Base-by-base conservation (phyloP, 352 stramenopile species). In the Pythium grandisporangium region DNA sequence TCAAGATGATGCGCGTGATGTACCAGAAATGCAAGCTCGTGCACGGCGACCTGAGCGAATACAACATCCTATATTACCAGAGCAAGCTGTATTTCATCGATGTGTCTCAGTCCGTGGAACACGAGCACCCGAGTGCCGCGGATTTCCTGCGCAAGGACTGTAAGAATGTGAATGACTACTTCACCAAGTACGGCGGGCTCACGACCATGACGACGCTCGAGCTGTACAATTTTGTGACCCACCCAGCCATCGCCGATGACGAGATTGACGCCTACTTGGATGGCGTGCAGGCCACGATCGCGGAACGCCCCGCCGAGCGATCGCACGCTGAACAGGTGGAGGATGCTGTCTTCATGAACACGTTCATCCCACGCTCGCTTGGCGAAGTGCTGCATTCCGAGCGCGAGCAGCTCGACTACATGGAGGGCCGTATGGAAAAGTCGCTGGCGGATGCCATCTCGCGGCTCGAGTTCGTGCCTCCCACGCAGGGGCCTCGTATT, bases 51-150 rank as follows among this genome's bases (percentile, higher is more conserved):
- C 72, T 99, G 42, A 97, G 78, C 58, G 96, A 99, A 79, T 99
- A 99, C 77, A 99, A 99, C 68, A 79, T 99, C 25, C 65, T 99
- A n/a, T 99, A 98, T 81, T 95, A 98, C 66, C 74, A 98, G 49
- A 85, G 78, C 39, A 66, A 94, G 51, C 70, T 98, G 14, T 98
- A 95, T 61, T 96, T 99, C 39, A 99, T 99, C 63, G 96, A 99
- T 61, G 96, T 99, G 12, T 97, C 84, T 10, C 96, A 99, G 74
- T 98, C 94, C 22, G 96, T 99, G 10, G 95, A 99, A 61, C 76
- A 96, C 62, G 93, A 99, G 56, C 96, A 99, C 72, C 96, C 96
- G 19, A 93, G 88, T 22, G 94, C 96, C 1, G 71, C 97, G 37
- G 93, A 99, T 37, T 99, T 99, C 61, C 62, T 99, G 37, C 86